Evolutionary conservation across 2,329 filamentous ascomycete genomes (phyloP), one percentile per base, ranked within the genome.

Genomic region (Metarhizium rileyi): DNA sequence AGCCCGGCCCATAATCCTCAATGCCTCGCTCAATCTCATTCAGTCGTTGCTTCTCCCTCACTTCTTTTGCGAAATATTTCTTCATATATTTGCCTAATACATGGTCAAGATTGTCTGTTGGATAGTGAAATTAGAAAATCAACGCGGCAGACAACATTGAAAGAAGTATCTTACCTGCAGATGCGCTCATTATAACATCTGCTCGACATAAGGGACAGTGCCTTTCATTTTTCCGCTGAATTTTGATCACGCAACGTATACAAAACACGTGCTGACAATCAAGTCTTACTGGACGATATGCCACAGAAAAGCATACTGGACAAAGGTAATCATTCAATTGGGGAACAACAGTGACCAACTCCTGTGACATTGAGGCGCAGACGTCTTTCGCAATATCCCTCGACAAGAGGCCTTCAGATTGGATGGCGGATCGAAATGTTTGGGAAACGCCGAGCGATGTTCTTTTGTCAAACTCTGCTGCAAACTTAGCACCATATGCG

Each of bases 241-340:
- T 80, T 57, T 87, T 81, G 54, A 94, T 82, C 45, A 91, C 75
- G 62, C 89, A 95, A 3, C 86, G 76, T 50, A 93, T 91, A 68
- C 89, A 95, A 61, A 91, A 90, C 14, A 90, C 70, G 56, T 93
- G 87, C 26, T 76, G 70, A 64, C 89, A 95, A 14, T 77, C 75
- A 30, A 94, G 72, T 23, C 83, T 79, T n/a, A 95, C 80, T 0
- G 89, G 89, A 57, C 87, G 80, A 73, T 86, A 93, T n/a, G 84
- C 81, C 51, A 95, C 80, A 41, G 78, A 78, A 57, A 84, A 83
- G 67, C 89, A 93, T 52, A 93, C 81, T 1, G 88, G 87, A 58
- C 88, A 94, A 8, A 83, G 73, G 66, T 90, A 91, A 66, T 94
- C 89, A 60, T 89, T 83, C n/a, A 93, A 67, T 59, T 90, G 87